These are phyloP conservation scores for Ustilago trichophora DNA, from an alignment of 1,284 basidiomycete species.

Conservation along the genomic window DNA sequence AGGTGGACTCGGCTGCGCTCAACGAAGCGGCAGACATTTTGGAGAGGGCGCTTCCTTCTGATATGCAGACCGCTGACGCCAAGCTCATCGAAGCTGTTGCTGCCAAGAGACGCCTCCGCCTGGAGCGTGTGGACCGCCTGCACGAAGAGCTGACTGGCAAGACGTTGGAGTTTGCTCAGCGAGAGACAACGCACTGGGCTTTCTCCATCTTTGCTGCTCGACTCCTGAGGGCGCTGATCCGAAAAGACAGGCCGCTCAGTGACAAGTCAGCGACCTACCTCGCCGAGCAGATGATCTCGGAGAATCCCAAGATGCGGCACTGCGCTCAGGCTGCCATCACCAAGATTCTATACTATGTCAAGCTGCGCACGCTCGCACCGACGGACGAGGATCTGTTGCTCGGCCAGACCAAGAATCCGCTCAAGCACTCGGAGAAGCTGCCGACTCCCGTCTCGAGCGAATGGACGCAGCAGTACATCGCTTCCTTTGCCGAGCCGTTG, in stretches of 20 bases:
- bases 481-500: constrained; percentile 67
- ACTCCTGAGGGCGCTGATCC: constrained; percentile 77
- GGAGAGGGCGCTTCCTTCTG: constrained; percentile 16
- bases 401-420: constrained; percentile 80
- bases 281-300: constrained; percentile 70
- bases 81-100: constrained; percentile 63
- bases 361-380: constrained; percentile 81
- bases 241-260: constrained; percentile 78
- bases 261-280: constrained; percentile 72
- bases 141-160: constrained; percentile 70
- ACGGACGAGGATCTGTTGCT: constrained; percentile 78
- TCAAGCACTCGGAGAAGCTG: constrained; percentile 69
- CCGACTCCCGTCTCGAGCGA: constrained; percentile 64
- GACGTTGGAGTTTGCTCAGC: constrained; percentile 76
- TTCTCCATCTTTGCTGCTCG: constrained; percentile 82
- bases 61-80: constrained; percentile 28
- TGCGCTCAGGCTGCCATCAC: constrained; percentile 80
- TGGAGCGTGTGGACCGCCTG: constrained; percentile 66
- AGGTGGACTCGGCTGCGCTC: constrained; percentile 41
- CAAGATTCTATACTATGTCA: constrained; percentile 79
- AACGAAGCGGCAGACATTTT: constrained; percentile 28
- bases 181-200: constrained; percentile 85
- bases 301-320: constrained; percentile 81
- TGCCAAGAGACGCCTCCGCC: constrained; percentile 57
- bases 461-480: constrained; percentile 73